A percentile compares a stretch with the other conserved stretches of the same genome.
phyloP scores from a whole-genome alignment of 768 basidiomycete species.

The Tremella fuciformis region DNA sequence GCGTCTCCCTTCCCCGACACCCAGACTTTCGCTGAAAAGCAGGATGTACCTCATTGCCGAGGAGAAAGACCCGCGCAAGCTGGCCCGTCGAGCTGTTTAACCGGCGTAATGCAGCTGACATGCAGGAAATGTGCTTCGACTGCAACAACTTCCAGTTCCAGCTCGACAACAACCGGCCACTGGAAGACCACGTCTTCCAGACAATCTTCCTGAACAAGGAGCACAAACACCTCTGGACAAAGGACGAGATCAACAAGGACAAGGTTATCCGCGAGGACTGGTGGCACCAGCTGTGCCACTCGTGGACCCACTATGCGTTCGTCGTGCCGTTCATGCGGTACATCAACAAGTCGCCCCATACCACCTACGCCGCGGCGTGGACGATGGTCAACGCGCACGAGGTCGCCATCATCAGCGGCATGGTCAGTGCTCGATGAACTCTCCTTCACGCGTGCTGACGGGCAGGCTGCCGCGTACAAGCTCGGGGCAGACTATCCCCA shows the following conservation, averaged over 20 bases:
- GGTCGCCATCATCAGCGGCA: slow-evolving; percentile 29
- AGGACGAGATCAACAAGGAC: slow-evolving; percentile 53
- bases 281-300: slow-evolving; percentile 53
- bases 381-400: slow-evolving; percentile 55
- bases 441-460: background rate
- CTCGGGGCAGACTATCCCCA: slow-evolving; percentile 53
- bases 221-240: slow-evolving; percentile 51
- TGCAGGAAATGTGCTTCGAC: slow-evolving; percentile 53
- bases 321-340: slow-evolving; percentile 53
- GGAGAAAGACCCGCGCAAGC: slow-evolving; percentile 44
- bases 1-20: slow-evolving; percentile 8
- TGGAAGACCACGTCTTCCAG: slow-evolving; percentile 54
- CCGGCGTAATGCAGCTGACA: slow-evolving; percentile 4
- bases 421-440: slow-evolving; percentile 1
- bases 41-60: slow-evolving; percentile 55
- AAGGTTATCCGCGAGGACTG: slow-evolving; percentile 54
- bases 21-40: background rate
- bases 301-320: slow-evolving; percentile 50
- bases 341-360: slow-evolving; percentile 45
- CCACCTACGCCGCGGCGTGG: slow-evolving; percentile 53
- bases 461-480: slow-evolving; percentile 52
- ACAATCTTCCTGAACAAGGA: slow-evolving; percentile 55
- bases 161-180: slow-evolving; percentile 42
- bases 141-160: slow-evolving; percentile 51
- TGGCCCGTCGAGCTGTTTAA: slow-evolving; percentile 27